Base-by-base conservation (phyloP, 805 yeast genomes). In the Metschnikowia noctiluminum region DNA sequence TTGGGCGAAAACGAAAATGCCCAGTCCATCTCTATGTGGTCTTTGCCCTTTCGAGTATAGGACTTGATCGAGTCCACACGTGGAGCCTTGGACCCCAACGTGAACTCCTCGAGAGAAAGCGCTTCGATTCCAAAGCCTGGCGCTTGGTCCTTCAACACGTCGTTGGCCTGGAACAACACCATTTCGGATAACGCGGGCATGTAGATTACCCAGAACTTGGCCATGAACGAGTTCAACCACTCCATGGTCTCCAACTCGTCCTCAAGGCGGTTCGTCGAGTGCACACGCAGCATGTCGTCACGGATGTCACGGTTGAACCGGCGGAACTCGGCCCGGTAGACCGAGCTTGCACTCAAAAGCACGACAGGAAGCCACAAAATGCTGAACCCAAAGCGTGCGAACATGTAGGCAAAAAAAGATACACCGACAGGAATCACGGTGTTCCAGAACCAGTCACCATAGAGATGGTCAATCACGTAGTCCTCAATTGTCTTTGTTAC, bases 121-220 rank as follows among this genome's bases (percentile, higher is more conserved):
- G 82, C 84, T 49, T 86, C 91, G 60, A 87, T 86, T 63, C 94
- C 94, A 59, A 81, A 83, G 28, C 95, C 95, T 12, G 95, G 92
- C 5, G 86, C 89, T 52, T 82, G 80, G 60, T 81, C 90, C 41
- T 81, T 80, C 61, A 87, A 68, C 14, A 78, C 73, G 26, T 80
- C 83, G 58, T 85, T 86, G n/a, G 89, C 86, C 59, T 78, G 79
- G 42, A 77, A 78, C 64, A 81, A 75, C 26, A 87, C 95, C 67
- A 81, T 82, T 56, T 85, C 89, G 7, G 90, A 83, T 43, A 87
- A 71, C 0, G 87, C 89, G 31, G 94, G 92, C 96, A 87, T 87
- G 60, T 87, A 87, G 52, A 87, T 85, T 49, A 86, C 87, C 96
- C 96, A 87, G 61, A 87, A 86, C 66, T 87, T 87, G 39, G 83